These are phyloP conservation scores for Imleria badia DNA, from an alignment of 768 basidiomycete species.

Conservation along the genomic window DNA sequence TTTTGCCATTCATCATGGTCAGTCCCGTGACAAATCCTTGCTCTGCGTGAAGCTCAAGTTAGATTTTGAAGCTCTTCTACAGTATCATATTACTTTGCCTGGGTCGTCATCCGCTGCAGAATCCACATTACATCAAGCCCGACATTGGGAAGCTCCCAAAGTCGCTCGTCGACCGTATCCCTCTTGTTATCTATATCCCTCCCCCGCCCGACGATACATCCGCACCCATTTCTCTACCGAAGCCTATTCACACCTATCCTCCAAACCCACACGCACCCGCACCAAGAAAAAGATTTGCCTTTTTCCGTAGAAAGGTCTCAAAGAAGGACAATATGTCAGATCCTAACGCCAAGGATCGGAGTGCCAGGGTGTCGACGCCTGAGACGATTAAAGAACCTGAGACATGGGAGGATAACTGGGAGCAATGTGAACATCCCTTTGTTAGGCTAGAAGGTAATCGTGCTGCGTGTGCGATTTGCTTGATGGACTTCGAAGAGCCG, in stretches of 20 bases:
- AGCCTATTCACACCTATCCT: constrained; percentile 59
- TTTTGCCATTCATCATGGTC: constrained; percentile 79
- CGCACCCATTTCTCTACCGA: constrained; percentile 42
- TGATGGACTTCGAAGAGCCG: constrained; percentile 84
- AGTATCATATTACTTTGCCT: constrained; percentile 77
- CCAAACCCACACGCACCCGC: constrained; percentile 42
- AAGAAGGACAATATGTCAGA: constrained; percentile 23
- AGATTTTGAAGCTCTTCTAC: constrained; percentile 58
- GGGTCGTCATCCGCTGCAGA: constrained; percentile 77
- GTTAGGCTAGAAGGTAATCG: constrained; percentile 80
- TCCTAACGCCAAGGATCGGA: constrained; percentile 18
- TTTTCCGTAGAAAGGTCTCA: constrained; percentile 39
- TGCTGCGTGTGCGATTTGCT: constrained; percentile 80
- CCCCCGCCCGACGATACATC: constrained; percentile 58
- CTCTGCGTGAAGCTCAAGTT: constrained; percentile 3
- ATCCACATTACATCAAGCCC: constrained; percentile 69
- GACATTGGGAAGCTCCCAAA: constrained; percentile 76
- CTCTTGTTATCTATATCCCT: constrained; percentile 83
- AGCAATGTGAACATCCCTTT: constrained; percentile 74
- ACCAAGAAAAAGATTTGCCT: constrained; percentile 51
- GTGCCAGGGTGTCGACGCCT: constrained; percentile 2
- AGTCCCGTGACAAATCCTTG: constrained; percentile 28
- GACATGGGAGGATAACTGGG: constrained; percentile 80
- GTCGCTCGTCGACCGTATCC: constrained; percentile 73
- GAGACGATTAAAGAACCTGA: constrained; percentile 34